Percentiles rank a stretch among this genome's conserved stretches.
Evolutionary conservation across 805 yeast genomes (phyloP).

Genomic region (Starmerella apis): DNA sequence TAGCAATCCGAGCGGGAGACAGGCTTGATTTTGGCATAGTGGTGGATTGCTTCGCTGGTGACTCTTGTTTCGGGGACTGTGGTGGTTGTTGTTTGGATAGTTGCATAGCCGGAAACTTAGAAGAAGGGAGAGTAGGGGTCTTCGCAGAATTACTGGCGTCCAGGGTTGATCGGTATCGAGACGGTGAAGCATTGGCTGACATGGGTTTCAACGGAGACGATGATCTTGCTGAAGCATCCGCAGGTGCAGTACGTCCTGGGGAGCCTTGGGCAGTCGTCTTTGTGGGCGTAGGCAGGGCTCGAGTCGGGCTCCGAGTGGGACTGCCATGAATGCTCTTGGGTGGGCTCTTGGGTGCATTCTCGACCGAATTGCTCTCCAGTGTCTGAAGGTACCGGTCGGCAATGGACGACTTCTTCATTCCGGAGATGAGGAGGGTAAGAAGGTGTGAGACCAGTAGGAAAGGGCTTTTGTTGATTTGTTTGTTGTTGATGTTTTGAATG

Average conservation of each 20-base stretch:
- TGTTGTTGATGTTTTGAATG: constrained; percentile 10
- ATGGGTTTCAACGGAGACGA: neutral
- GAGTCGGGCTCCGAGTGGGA: constrained; percentile 3
- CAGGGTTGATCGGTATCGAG: neutral
- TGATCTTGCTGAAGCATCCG: no score
- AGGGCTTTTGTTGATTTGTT: constrained; percentile 1
- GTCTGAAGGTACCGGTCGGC: constrained; percentile 26
- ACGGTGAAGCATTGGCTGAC: neutral
- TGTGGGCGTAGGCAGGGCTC: neutral
- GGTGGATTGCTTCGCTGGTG: neutral
- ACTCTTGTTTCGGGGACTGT: neutral
- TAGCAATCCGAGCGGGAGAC: neutral
- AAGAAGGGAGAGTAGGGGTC: neutral
- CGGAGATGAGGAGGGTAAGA: neutral
- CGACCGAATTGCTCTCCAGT: constrained; percentile 21
- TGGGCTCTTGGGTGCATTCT: constrained; percentile 25
- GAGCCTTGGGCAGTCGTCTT: neutral
- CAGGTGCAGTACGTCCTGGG: no score
- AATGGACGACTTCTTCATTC: constrained; percentile 18
- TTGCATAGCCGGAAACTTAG: neutral
- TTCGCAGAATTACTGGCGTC: neutral
- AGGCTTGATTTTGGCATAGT: neutral
- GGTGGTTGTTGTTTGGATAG: neutral
- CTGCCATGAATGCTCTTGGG: constrained; percentile 27
- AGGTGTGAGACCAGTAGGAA: neutral